Evolutionary conservation across 2,329 filamentous ascomycete genomes (phyloP).

Genomic region (Penicillium sp.): DNA sequence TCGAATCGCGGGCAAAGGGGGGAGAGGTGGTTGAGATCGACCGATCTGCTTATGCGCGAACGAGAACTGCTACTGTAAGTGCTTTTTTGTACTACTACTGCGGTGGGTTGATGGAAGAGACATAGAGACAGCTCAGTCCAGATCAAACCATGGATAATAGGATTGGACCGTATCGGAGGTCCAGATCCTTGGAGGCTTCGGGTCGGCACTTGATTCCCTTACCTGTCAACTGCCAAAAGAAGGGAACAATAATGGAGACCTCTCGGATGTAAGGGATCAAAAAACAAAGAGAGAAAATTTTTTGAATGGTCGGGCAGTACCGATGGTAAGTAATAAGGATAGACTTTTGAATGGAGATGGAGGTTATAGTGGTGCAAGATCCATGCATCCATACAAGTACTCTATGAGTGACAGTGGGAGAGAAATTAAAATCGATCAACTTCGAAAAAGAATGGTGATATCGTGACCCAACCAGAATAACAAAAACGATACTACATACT

Average conservation of each 20-base stretch:
- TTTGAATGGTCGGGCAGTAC: background rate
- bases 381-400: background rate
- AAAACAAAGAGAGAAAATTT: background rate
- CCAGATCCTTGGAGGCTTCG: constrained; percentile 11
- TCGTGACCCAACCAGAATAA: background rate
- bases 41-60: constrained; percentile 22
- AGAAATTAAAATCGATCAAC: constrained; percentile 1
- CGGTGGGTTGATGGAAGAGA: background rate
- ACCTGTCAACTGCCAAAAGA: background rate
- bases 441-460: constrained; percentile 1
- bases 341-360: background rate
- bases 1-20: constrained; percentile 13
- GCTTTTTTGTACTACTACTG: background rate
- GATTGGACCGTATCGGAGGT: background rate
- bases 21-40: constrained; percentile 23
- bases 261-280: background rate
- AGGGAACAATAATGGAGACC: background rate
- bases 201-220: constrained; percentile 7
- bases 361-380: background rate
- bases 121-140: background rate
- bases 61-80: constrained; percentile 9
- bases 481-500: background rate
- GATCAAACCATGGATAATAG: background rate
- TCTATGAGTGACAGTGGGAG: background rate
- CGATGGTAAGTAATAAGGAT: background rate